phyloP scores from a whole-genome alignment of 495 filamentous ascomycete species.

The Podospora comata region DNA sequence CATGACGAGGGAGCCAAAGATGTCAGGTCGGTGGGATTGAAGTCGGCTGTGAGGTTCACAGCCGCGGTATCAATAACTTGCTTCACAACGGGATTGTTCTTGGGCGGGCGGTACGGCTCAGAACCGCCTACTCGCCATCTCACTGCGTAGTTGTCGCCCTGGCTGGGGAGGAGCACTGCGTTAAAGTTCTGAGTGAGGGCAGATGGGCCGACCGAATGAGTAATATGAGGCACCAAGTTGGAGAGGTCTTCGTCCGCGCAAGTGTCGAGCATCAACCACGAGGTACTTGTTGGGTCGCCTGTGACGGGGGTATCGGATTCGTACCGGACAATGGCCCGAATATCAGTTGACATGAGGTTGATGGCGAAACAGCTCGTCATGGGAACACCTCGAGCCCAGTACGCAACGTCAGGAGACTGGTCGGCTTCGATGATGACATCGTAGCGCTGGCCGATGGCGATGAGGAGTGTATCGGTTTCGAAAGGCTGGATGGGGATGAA shows the following conservation, averaged over 20 bases:
- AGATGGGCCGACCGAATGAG: conserved; percentile 34
- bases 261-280: conserved; percentile 30
- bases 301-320: conserved; percentile 35
- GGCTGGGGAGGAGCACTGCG: conserved; percentile 5
- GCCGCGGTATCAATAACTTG: conserved; percentile 7
- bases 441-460: conserved; percentile 68
- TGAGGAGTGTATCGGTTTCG: conserved; percentile 40
- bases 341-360: conserved; percentile 23
- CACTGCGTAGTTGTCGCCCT: conserved; percentile 9
- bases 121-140: conserved; percentile 14
- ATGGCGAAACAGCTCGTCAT: conserved; percentile 55
- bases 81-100: background rate
- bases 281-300: conserved; percentile 35
- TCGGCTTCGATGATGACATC: conserved; percentile 64
- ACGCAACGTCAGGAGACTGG: conserved; percentile 37
- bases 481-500: conserved; percentile 51
- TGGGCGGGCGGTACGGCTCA: background rate
- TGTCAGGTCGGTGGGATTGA: conserved; percentile 31
- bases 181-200: conserved; percentile 26
- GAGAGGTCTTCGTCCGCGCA: conserved; percentile 40
- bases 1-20: conserved; percentile 29
- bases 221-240: conserved; percentile 44
- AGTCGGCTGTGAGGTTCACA: conserved; percentile 15
- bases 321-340: conserved; percentile 21
- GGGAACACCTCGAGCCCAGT: conserved; percentile 1